Percentiles rank a stretch among this genome's conserved stretches.
Conservation (phyloP, 2,329 filamentous ascomycete species). For the Diaporthe longicolla region DNA sequence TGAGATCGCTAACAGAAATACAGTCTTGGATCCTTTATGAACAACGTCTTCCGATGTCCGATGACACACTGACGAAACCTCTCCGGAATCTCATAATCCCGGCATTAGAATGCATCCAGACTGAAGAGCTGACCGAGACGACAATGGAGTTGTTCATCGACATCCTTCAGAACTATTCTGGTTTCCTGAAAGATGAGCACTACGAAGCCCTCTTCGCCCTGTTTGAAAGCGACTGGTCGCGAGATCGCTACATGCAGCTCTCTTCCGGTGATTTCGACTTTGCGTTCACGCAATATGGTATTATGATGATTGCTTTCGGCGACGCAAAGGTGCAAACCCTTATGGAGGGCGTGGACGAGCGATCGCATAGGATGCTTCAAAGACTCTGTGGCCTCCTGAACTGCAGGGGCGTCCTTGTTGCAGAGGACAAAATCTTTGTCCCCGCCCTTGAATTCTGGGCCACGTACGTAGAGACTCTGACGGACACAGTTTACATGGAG, state of each 20-base stretch:
- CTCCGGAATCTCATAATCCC: constrained; percentile 72
- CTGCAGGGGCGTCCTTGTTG: constrained; percentile 75
- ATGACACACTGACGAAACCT: constrained; percentile 69
- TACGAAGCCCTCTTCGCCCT: constrained; percentile 70
- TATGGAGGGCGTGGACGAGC: constrained; percentile 65
- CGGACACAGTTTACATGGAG: constrained; percentile 69
- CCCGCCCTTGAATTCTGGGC: constrained; percentile 86
- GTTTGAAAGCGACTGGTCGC: constrained; percentile 73
- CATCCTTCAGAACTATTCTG: constrained; percentile 74
- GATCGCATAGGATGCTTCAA: constrained; percentile 67
- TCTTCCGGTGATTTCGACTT: constrained; percentile 74
- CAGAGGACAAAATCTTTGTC: constrained; percentile 82
- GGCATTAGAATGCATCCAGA: constrained; percentile 72
- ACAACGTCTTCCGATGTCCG: constrained; percentile 72
- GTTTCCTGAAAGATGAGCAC: constrained; percentile 72
- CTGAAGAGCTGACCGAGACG: constrained; percentile 70
- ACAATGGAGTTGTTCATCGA: constrained; percentile 77
- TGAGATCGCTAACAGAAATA: constrained; percentile 38
- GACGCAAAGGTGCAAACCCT: constrained; percentile 75
- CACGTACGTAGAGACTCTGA: constrained; percentile 78
- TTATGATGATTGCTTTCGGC: constrained; percentile 77
- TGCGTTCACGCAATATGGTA: constrained; percentile 75
- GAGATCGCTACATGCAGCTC: constrained; percentile 67
- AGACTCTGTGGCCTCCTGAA: constrained; percentile 76
- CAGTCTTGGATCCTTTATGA: constrained; percentile 83